phyloP scores from a whole-genome alignment of 1,284 basidiomycete genomes.

The Chalciporus sp. region DNA sequence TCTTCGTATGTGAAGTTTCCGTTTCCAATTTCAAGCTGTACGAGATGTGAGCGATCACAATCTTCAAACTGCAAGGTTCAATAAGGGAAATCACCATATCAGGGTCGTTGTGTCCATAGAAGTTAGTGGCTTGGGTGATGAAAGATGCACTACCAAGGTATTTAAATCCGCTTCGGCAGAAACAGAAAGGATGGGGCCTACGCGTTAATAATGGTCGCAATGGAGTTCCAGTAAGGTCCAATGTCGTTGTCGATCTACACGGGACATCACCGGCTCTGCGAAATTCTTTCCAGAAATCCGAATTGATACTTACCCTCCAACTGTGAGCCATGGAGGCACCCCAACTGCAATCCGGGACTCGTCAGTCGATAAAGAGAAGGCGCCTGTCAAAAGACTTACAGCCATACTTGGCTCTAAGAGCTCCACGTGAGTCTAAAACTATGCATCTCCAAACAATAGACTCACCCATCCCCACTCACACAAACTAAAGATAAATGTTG shows the following conservation, averaged over 20 bases:
- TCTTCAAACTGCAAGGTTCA: not conserved
- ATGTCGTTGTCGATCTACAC: slow-evolving; percentile 26
- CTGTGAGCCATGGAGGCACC: slow-evolving; percentile 45
- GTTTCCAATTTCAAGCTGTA: slow-evolving; percentile 48
- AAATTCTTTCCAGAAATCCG: not conserved
- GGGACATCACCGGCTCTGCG: not conserved
- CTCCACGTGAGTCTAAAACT: slow-evolving; percentile 3
- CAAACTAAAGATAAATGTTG: slow-evolving; percentile 51
- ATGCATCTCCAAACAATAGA: slow-evolving; percentile 6
- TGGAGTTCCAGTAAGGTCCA: slow-evolving; percentile 34
- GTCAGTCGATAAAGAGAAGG: not conserved
- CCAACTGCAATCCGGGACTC: slow-evolving; percentile 9
- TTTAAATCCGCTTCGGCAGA: not conserved
- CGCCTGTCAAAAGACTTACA: slow-evolving; percentile 44
- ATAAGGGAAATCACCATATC: slow-evolving; percentile 42
- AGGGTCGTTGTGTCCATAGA: slow-evolving; percentile 48
- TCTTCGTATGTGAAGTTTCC: slow-evolving; percentile 45
- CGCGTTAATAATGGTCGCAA: slow-evolving; percentile 44
- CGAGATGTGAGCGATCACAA: slow-evolving; percentile 10
- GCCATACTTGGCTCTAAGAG: slow-evolving; percentile 56
- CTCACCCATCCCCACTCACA: slow-evolving; percentile 62
- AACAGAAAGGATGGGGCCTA: slow-evolving; percentile 11
- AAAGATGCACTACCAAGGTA: slow-evolving; percentile 41
- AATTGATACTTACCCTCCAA: slow-evolving; percentile 44
- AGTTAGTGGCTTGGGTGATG: slow-evolving; percentile 44